Base-by-base conservation (phyloP, 176 grass and related monocot species). In the Cocos nucifera region DNA sequence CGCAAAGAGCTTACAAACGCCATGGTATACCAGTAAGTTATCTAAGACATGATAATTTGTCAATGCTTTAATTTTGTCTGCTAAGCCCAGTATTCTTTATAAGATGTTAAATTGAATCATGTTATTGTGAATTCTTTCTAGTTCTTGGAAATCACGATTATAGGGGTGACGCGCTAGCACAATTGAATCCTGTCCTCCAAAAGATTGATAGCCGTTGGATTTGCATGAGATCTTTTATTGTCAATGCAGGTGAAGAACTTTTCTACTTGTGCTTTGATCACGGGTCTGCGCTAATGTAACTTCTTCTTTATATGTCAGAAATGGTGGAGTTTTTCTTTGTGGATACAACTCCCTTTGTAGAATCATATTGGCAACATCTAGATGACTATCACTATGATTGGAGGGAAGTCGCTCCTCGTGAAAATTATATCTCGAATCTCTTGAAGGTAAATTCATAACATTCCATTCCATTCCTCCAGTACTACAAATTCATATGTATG, bases 131-230 rank as follows among this genome's bases (percentile, higher is more conserved):
- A 44, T 44, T 44, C 8, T 14, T 29, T 32, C 6, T 15, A 93
- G 89, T 87, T 84, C 65, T 92, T 50, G 88, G 88, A 14, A 92
- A 92, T 52, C 88, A 92, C 75, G 83, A 92, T 64, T 92, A 94
- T 51, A 76, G 81, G 30, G 78, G 89, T 0, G 60, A 88, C 29
- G 84, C 71, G 0, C 48, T 94, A 0, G 80, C 78, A 5, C 80
- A 94, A 65, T 49, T 85, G 22, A 77, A 58, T 24, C 78, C 78
- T 2, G 68, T 64, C 1, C 71, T 94, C 17, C 51, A 18, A 49
- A 54, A 70, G 3, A 49, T 94, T 12, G 84, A 94, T 18, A 54
- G 75, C 39, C 62, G 89, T 2, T 88, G 75, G 63, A 78, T 88
- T 58, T 94, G 81, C 75, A 77, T 82, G 64, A 85, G 79, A 69